Evolutionary conservation across 2,329 filamentous ascomycete genomes (phyloP).

Genomic region (Botrytis byssoidea): DNA sequence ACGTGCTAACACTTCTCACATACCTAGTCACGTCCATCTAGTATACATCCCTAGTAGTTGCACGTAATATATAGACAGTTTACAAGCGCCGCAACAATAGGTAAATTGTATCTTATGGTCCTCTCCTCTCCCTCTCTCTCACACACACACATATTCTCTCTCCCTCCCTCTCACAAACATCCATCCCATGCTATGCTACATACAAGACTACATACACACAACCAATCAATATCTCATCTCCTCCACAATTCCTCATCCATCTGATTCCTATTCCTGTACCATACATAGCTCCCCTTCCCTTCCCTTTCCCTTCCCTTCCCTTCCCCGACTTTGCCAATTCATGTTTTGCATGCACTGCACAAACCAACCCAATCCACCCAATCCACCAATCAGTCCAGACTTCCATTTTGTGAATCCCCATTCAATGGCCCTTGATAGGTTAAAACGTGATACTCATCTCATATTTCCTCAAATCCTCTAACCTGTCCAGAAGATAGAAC

Average conservation of each 20-base stretch:
- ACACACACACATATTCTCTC: background rate
- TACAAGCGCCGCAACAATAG: background rate
- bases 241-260: background rate
- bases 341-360: background rate
- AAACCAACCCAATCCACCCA: background rate
- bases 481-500: background rate
- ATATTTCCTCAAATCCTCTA: too few relatives aligned
- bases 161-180: background rate
- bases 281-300: background rate
- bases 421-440: background rate
- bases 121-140: background rate
- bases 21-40: background rate
- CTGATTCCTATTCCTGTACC: background rate
- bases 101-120: background rate
- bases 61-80: too few relatives aligned
- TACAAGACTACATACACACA: background rate
- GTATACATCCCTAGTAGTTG: background rate
- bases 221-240: background rate
- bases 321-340: background rate
- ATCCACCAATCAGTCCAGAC: background rate
- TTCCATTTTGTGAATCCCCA: background rate
- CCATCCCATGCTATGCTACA: background rate
- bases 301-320: background rate
- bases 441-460: background rate
- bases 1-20: background rate